Base-by-base conservation (phyloP, 2,329 filamentous ascomycete genomes). In the Stachybotrys elegans region DNA sequence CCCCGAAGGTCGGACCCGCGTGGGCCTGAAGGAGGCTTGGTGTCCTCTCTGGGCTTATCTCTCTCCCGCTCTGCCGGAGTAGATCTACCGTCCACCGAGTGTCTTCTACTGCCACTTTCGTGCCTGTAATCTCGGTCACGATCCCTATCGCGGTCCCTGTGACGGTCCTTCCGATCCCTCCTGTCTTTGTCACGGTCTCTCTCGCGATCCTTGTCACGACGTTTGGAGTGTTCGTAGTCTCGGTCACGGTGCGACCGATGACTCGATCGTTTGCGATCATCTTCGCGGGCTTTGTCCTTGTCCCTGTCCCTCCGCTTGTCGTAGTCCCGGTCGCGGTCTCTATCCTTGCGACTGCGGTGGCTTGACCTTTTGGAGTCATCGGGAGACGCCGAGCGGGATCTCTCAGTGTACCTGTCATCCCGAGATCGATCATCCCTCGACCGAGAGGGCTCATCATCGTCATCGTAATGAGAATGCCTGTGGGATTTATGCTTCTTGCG, bases 341-440 rank as follows among this genome's bases (percentile, higher is more conserved):
- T 71, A 34, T 85, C 79, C 50, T 74, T 75, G 42, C 78, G 81
- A 52, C 80, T 81, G 48, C 80, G 78, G 53, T 82, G 78, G 40
- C 73, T 72, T 6, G 78, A 75, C 43, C 74, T 66, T 50, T 75
- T 79, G 29, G 73, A 73, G 9, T 75, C 73, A 12, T 80, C 78
- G 2, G 76, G 78, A 3, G 86, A 88, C 5, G 74, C 73, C 5
- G 85, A 88, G 45, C 84, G 75, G 1, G 83, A 81, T 41, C 76
- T 75, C 39, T 81, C 75, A 12, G 69, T 67, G 51, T 72, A 57
- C 50, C 70, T 69, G 39, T 71, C 66, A 51, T 67, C 61, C 44
- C 51, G 61, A 27, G 63, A 49, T 48, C 32, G 20, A 14, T n/a
- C n/a, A n/a, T 67, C 61, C 44, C 51, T 62, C 27, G 63, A 49